Evolutionary conservation across 768 basidiomycete genomes (phyloP).

Genomic region (Rhizopogon vulgaris): DNA sequence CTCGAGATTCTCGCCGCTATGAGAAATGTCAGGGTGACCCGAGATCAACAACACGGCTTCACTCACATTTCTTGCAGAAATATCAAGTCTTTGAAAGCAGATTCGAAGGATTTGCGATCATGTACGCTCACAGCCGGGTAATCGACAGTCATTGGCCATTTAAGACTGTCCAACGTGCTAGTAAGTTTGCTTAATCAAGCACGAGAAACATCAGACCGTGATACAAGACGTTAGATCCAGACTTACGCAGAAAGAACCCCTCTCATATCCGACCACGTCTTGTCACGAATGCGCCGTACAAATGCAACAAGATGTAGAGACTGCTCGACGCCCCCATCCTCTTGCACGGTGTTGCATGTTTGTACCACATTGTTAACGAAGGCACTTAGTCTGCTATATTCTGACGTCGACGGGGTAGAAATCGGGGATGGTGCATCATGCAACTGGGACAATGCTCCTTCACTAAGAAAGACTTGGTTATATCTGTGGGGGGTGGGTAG

Average conservation of each 20-base stretch:
- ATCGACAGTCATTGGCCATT: conserved; percentile 81
- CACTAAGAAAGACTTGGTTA: conserved; percentile 33
- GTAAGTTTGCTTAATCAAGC: conserved; percentile 47
- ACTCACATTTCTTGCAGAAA: conserved; percentile 75
- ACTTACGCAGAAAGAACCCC: conserved; percentile 55
- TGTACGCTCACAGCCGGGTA: conserved; percentile 46
- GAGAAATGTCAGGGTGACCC: not conserved
- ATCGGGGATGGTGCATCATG: conserved; percentile 33
- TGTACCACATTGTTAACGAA: conserved; percentile 49
- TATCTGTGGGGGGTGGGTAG: conserved; percentile 4
- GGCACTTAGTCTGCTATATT: conserved; percentile 55
- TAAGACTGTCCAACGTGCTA: conserved; percentile 60
- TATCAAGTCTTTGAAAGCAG: conserved; percentile 70
- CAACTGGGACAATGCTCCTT: conserved; percentile 51
- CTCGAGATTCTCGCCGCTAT: conserved; percentile 47
- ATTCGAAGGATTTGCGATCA: conserved; percentile 63
- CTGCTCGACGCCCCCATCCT: conserved; percentile 37
- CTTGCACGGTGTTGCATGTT: conserved; percentile 40
- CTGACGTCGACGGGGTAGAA: conserved; percentile 40
- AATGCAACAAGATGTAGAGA: conserved; percentile 57
- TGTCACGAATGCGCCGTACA: conserved; percentile 54
- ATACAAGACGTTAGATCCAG: not conserved
- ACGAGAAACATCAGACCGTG: not conserved
- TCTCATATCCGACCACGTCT: conserved; percentile 77
- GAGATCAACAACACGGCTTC: not conserved